Evolutionary conservation across 73 alveolate genomes (phyloP).

Genomic region (Paramecium octaurelia): DNA sequence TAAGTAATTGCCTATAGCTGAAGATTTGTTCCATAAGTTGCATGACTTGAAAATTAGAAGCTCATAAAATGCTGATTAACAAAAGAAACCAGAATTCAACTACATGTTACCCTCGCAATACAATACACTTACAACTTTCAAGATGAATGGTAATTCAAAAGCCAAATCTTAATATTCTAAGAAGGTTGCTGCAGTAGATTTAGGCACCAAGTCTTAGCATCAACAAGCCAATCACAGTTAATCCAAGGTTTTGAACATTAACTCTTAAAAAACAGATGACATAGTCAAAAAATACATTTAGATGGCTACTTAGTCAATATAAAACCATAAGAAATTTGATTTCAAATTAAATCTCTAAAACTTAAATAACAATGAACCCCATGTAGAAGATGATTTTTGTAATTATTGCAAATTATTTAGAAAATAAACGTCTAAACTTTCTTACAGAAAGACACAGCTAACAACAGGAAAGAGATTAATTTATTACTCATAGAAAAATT

Average conservation of each 20-base stretch:
- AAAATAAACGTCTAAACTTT: background rate
- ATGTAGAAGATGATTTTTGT: constrained; percentile 19
- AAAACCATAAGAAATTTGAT: constrained; percentile 33
- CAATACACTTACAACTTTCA: background rate
- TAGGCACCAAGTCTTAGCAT: background rate
- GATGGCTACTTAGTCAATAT: background rate
- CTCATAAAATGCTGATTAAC: background rate
- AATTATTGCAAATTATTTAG: background rate
- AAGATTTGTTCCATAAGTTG: background rate
- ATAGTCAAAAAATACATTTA: constrained; percentile 38
- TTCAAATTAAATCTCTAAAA: constrained; percentile 23
- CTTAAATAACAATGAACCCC: background rate
- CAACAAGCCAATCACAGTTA: background rate
- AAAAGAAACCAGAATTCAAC: constrained; percentile 1
- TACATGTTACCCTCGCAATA: constrained; percentile 38
- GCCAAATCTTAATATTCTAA: background rate
- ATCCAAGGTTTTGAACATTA: background rate
- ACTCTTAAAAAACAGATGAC: constrained; percentile 24
- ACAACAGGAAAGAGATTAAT: background rate
- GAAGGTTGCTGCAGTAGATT: background rate
- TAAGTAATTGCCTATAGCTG: background rate
- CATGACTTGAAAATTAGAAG: background rate
- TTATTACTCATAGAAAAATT: constrained; percentile 46
- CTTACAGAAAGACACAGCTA: constrained; percentile 35
- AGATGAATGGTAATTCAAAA: background rate